Percentiles rank a stretch among this genome's conserved stretches.
Conservation (phyloP, 768 basidiomycete genomes). For the Collybia sordida region DNA sequence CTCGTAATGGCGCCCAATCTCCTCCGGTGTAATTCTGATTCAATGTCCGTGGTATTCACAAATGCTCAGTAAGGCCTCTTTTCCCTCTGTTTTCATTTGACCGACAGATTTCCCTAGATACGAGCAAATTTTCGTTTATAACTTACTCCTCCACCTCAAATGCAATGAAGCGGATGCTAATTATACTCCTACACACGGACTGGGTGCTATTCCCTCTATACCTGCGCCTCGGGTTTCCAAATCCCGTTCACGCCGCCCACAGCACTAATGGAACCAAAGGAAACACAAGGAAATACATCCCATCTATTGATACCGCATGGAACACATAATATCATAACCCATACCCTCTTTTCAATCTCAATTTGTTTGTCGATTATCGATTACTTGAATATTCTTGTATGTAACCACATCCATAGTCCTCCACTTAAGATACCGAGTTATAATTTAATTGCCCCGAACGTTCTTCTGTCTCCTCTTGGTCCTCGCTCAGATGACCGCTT, state of each 20-base stretch:
- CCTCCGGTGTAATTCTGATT: conserved; percentile 81
- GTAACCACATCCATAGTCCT: too few species aligned
- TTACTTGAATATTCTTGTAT: background rate
- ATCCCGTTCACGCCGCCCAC: conserved; percentile 51
- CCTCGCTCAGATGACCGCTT: too few species aligned
- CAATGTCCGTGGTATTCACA: conserved; percentile 87
- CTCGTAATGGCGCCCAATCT: conserved; percentile 93
- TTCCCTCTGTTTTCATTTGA: conserved; percentile 2
- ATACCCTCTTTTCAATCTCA: background rate
- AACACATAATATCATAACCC: background rate
- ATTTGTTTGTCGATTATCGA: background rate
- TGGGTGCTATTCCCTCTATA: conserved; percentile 60
- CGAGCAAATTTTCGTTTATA: conserved; percentile 87
- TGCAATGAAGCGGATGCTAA: conserved; percentile 74
- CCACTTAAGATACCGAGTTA: background rate
- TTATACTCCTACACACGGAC: conserved; percentile 78
- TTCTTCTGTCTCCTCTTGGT: too few species aligned
- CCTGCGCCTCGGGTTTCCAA: conserved; percentile 49
- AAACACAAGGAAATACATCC: too few species aligned
- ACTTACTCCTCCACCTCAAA: conserved; percentile 77
- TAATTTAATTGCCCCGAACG: background rate
- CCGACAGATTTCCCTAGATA: conserved; percentile 45
- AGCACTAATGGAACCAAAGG: conserved; percentile 14
- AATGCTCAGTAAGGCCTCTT: conserved; percentile 80
- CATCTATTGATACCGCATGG: too few species aligned